Conservation (phyloP, 495 filamentous ascomycete genomes). For the Pyrenopolyporus hunteri region DNA sequence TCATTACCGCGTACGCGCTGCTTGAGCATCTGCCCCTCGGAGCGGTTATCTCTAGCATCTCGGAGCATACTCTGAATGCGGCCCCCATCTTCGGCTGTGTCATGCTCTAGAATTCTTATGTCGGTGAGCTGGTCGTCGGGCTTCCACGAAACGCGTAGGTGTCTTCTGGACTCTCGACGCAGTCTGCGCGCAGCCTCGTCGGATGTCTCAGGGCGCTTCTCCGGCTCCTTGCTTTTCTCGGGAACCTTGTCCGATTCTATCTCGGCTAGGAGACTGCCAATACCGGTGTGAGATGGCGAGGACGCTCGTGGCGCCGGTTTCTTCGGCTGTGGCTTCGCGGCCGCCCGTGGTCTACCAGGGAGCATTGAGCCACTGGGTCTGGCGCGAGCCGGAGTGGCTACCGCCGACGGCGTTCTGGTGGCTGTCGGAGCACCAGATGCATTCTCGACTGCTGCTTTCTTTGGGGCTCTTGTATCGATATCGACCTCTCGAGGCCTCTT, state of each 20-base stretch:
- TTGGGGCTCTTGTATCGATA: conserved; percentile 44
- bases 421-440: conserved; percentile 17
- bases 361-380: conserved; percentile 40
- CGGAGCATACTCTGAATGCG: conserved; percentile 68
- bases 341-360: conserved; percentile 36
- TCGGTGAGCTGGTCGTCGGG: conserved; percentile 73
- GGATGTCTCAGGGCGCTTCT: conserved; percentile 65
- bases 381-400: conserved; percentile 20
- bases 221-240: conserved; percentile 57
- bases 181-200: conserved; percentile 76
- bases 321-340: conserved; percentile 40
- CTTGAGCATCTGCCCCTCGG: conserved; percentile 83
- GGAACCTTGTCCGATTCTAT: conserved; percentile 43
- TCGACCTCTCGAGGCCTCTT: conserved; percentile 51
- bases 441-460: conserved; percentile 48
- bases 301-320: conserved; percentile 44
- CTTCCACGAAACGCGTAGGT: conserved; percentile 68
- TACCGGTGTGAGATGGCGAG: conserved; percentile 27
- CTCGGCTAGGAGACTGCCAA: conserved; percentile 47
- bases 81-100: conserved; percentile 76
- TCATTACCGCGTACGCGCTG: conserved; percentile 65
- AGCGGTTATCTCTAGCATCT: conserved; percentile 72
- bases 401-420: conserved; percentile 22
- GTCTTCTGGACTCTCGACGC: conserved; percentile 77
- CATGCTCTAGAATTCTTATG: conserved; percentile 75